Base-by-base conservation (phyloP, 208 protist species). In the Borovskyia barvae region DNA sequence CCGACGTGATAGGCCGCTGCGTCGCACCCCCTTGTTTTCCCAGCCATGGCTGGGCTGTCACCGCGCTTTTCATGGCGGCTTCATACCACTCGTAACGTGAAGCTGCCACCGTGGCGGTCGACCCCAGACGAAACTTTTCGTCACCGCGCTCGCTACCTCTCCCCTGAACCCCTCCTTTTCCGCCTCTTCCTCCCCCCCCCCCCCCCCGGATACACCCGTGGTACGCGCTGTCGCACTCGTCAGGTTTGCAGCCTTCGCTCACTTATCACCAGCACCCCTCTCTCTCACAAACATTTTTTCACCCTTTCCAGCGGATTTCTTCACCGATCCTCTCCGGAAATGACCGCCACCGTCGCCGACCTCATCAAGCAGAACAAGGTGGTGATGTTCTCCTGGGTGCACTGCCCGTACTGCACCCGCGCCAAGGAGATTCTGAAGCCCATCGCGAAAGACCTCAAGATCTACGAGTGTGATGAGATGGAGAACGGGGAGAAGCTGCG, bases 301-400 rank as follows among this genome's bases (percentile, higher is more conserved):
- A 9, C 0, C 2, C 3, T 54, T 14, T 25, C 30, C 30, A 37
- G 24, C 25, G 29, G 24, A 7, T 19, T 66, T 50, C 19, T 60
- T n/a, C 20, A 24, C 3, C 52, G 52, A 20, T 14, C 5, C 14
- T 35, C 46, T 20, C 30, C 52, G 20, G 29, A 25, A 17, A 69
- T 69, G 63, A 43, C 53, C 30, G 30, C 63, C 36, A 72, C 70
- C 40, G 75, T 85, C 46, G 68, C 71, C 24, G 62, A 66, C n/a
- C 65, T 82, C 28, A 66, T 79, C 43, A 24, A 14, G 3, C 33
- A 67, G 47, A 40, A 83, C 72, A 77, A 85, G 43, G 82, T 90
- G 20, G 82, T 90, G 32, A 39, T 90, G 47, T 90, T 90, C 64
- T 76, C 70, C 19, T 86, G 75, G 75, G 62, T 86, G 35, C 57